These are phyloP conservation scores for Silene vulgaris DNA, from an alignment of 179 eudicot species.

Conservation along the genomic window DNA sequence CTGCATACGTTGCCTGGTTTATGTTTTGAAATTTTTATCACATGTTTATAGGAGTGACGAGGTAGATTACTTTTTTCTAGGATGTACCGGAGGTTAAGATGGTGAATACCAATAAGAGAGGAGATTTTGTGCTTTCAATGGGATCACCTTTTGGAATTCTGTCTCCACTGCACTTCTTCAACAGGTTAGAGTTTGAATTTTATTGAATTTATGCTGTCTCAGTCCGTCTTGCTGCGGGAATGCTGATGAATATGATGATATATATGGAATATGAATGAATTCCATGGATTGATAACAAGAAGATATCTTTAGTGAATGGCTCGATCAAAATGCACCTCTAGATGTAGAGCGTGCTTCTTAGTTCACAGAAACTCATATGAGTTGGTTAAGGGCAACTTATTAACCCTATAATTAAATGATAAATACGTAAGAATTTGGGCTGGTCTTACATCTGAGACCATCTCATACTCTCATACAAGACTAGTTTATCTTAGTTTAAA, in stretches of 20 bases:
- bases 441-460: too few species aligned
- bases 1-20: constrained; percentile 13
- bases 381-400: too few species aligned
- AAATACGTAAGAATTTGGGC: too few species aligned
- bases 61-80: constrained; percentile 48
- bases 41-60: constrained; percentile 34
- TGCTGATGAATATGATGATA: not conserved
- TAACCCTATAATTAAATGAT: too few species aligned
- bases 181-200: constrained; percentile 48
- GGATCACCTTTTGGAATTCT: constrained; percentile 90
- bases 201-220: not conserved
- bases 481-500: too few species aligned
- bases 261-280: constrained; percentile 1
- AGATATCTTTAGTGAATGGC: not conserved
- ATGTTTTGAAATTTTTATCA: constrained; percentile 15
- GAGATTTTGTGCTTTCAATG: constrained; percentile 44
- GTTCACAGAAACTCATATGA: not conserved
- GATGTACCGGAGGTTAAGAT: constrained; percentile 45
- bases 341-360: not conserved
- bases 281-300: not conserved
- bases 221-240: not conserved
- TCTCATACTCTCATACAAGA: too few species aligned
- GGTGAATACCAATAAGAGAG: constrained; percentile 51
- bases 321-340: not conserved
- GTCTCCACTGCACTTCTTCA: constrained; percentile 78